Conservation (phyloP, 805 yeast species). For the Saccharomycopsis lassenensis region DNA sequence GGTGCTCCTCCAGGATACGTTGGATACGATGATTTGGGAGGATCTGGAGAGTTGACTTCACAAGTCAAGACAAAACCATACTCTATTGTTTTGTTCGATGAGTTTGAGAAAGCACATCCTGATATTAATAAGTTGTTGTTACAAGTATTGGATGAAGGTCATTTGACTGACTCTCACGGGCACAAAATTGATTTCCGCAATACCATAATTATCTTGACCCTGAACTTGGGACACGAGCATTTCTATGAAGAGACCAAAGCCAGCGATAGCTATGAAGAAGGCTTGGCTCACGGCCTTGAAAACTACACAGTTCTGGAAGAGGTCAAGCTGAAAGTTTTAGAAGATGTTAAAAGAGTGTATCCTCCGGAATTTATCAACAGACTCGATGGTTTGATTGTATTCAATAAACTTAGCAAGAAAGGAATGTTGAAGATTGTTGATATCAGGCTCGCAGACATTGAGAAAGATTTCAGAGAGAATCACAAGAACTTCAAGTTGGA, state of each 20-base stretch:
- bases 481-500: constrained; percentile 48
- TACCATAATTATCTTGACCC: constrained; percentile 92
- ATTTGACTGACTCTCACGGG: constrained; percentile 90
- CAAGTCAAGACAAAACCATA: constrained; percentile 94
- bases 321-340: constrained; percentile 49
- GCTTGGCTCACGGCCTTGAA: no score
- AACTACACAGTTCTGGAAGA: constrained; percentile 46
- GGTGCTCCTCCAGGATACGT: constrained; percentile 99
- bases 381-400: constrained; percentile 86
- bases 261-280: constrained; percentile 27
- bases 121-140: constrained; percentile 84
- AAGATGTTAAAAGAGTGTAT: constrained; percentile 58
- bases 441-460: constrained; percentile 72
- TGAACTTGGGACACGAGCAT: constrained; percentile 91
- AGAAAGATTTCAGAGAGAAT: constrained; percentile 65
- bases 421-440: constrained; percentile 77
- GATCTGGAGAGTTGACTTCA: constrained; percentile 91
- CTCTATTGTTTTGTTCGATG: constrained; percentile 86
- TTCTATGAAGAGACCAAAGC: constrained; percentile 47
- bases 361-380: constrained; percentile 96
- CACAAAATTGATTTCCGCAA: constrained; percentile 89
- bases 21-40: constrained; percentile 68
- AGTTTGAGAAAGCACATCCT: constrained; percentile 93
- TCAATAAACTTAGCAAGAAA: constrained; percentile 73
- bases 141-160: constrained; percentile 93